Conservation (phyloP, 108 stramenopile genomes). For the Cyclotella atomus region DNA sequence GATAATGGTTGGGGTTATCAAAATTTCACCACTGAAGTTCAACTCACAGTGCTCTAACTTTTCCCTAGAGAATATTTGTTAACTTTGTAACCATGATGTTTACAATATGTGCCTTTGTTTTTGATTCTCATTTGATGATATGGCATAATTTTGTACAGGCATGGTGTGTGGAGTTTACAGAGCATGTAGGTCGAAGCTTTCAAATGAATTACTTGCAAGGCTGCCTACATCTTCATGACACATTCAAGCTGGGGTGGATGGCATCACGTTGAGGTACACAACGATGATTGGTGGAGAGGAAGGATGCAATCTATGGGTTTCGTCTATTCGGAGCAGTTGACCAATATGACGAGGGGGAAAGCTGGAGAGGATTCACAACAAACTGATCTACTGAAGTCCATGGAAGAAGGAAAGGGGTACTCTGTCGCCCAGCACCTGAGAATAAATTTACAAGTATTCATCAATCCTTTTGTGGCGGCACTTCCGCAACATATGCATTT, state of each 20-base stretch:
- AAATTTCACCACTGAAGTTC: conserved; percentile 13
- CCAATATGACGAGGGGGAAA: conserved; percentile 30
- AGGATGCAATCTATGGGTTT: conserved; percentile 69
- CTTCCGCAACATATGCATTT: conserved; percentile 63
- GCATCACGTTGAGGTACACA: conserved; percentile 69
- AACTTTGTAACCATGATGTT: too few relatives aligned
- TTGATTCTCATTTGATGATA: background rate
- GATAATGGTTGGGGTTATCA: conserved; percentile 80
- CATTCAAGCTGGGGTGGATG: conserved; percentile 64
- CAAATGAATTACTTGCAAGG: conserved; percentile 79
- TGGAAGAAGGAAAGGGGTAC: background rate
- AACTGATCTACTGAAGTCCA: conserved; percentile 18
- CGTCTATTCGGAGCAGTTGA: conserved; percentile 46
- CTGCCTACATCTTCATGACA: conserved; percentile 80
- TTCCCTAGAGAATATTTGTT: too few relatives aligned
- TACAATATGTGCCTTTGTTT: conserved; percentile 37
- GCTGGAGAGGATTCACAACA: conserved; percentile 34
- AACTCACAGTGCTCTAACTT: background rate
- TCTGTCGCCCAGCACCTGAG: conserved; percentile 56
- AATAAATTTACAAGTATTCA: conserved; percentile 36
- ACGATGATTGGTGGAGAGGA: conserved; percentile 72
- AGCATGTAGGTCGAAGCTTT: conserved; percentile 66
- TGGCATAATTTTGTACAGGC: conserved; percentile 51
- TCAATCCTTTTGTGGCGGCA: conserved; percentile 57
- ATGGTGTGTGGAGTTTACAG: conserved; percentile 79